Evolutionary conservation across 2,329 filamentous ascomycete species (phyloP).

Genomic region (Dactylellina leptospora): DNA sequence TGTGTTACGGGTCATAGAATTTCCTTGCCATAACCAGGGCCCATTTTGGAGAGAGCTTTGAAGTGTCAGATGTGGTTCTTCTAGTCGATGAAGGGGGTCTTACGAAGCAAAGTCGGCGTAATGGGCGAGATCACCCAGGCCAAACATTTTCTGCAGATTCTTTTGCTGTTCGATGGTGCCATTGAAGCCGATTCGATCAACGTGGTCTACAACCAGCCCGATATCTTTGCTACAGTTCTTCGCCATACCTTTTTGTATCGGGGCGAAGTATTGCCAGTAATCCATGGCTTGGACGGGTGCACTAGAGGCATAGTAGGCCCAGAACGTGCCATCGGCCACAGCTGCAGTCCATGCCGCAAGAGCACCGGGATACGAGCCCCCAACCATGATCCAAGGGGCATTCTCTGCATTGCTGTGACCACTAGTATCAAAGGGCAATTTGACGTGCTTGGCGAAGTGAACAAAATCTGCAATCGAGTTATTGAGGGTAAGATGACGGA

Average conservation of each 20-base stretch:
- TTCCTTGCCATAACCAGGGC: slow-evolving; percentile 69
- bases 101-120: slow-evolving; percentile 66
- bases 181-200: slow-evolving; percentile 64
- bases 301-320: slow-evolving; percentile 69
- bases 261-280: slow-evolving; percentile 69
- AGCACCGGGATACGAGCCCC: slow-evolving; percentile 68
- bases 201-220: slow-evolving; percentile 65
- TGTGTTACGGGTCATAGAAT: slow-evolving; percentile 65
- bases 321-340: slow-evolving; percentile 67
- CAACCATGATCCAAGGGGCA: slow-evolving; percentile 68
- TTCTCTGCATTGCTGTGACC: slow-evolving; percentile 64
- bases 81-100: slow-evolving; percentile 25
- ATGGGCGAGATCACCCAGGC: slow-evolving; percentile 64
- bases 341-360: slow-evolving; percentile 68
- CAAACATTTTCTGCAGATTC: slow-evolving; percentile 66
- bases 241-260: slow-evolving; percentile 69
- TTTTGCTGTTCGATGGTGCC: slow-evolving; percentile 62
- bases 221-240: slow-evolving; percentile 68
- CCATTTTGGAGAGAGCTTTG: slow-evolving; percentile 65
- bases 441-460: slow-evolving; percentile 66
- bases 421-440: slow-evolving; percentile 66
- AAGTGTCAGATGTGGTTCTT: neutral
- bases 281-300: slow-evolving; percentile 67
- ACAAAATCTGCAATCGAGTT: slow-evolving; percentile 67
- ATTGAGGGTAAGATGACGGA: slow-evolving; percentile 67